phyloP scores from a whole-genome alignment of 805 yeast genomes.

The Wickerhamomyces hampshirensis region DNA sequence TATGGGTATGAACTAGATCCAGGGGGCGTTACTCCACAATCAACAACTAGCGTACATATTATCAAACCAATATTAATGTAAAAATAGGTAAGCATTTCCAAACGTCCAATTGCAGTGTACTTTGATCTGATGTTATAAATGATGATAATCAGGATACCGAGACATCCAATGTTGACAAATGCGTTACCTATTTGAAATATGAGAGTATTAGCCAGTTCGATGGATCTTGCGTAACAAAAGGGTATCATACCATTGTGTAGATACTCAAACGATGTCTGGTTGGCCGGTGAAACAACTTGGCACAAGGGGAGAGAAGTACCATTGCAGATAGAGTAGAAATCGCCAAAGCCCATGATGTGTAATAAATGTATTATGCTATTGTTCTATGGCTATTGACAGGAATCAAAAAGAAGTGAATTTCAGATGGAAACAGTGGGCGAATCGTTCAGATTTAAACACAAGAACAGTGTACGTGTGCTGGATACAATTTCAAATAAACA shows the following conservation, averaged over 20 bases:
- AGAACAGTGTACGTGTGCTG: no score
- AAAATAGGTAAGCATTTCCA: conserved; percentile 76
- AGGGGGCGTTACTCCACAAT: conserved; percentile 91
- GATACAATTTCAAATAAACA: no score
- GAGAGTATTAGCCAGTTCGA: conserved; percentile 85
- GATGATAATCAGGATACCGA: conserved; percentile 61
- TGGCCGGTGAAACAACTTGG: conserved; percentile 58
- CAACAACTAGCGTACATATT: conserved; percentile 69
- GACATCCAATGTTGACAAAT: conserved; percentile 73
- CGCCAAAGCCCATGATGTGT: conserved; percentile 56
- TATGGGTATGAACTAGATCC: conserved; percentile 70
- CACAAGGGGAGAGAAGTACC: conserved; percentile 77
- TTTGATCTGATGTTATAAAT: conserved; percentile 74
- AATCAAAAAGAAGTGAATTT: no score
- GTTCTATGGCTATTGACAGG: no score
- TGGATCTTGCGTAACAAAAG: conserved; percentile 77
- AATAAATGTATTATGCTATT: not conserved
- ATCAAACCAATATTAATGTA: conserved; percentile 54
- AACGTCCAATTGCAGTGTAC: conserved; percentile 92
- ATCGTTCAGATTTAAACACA: no score
- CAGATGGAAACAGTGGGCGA: no score
- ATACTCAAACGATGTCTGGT: conserved; percentile 22
- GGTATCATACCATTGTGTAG: conserved; percentile 63
- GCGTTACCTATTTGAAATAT: conserved; percentile 88
- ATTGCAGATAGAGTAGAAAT: conserved; percentile 54